Conservation (phyloP, 2,329 filamentous ascomycete genomes). For the Trematosphaeria pertusa region DNA sequence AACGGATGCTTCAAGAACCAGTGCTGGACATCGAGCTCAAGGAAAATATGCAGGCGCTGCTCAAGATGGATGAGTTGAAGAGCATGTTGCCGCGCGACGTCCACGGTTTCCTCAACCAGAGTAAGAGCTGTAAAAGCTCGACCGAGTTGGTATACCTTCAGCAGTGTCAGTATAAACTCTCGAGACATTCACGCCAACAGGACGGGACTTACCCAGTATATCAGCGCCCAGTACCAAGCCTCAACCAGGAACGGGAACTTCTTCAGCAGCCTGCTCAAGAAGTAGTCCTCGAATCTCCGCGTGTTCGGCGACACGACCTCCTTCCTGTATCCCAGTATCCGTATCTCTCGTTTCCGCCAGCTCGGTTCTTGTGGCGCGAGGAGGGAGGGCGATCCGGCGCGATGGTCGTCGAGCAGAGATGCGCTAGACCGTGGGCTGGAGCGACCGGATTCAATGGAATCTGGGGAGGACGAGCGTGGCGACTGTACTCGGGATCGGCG, state of each 20-base stretch:
- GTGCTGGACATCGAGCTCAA: conserved; percentile 68
- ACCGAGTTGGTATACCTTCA: conserved; percentile 75
- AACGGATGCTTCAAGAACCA: conserved; percentile 62
- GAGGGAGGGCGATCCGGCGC: conserved; percentile 51
- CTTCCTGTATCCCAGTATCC: conserved; percentile 54
- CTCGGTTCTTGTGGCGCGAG: conserved; percentile 50
- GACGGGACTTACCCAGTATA: conserved; percentile 72
- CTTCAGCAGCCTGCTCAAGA: conserved; percentile 68
- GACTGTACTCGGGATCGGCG: conserved; percentile 27
- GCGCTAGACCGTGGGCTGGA: conserved; percentile 46
- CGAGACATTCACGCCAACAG: not conserved
- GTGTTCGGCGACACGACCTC: conserved; percentile 68
- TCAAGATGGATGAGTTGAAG: conserved; percentile 73
- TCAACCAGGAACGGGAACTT: conserved; percentile 77
- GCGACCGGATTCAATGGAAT: conserved; percentile 50
- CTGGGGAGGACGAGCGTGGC: conserved; percentile 47
- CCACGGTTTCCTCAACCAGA: conserved; percentile 70
- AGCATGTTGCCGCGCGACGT: conserved; percentile 72
- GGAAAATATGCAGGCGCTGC: conserved; percentile 68
- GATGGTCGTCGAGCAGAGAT: conserved; percentile 36
- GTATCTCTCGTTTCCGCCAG: conserved; percentile 60
- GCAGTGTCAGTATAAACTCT: conserved; percentile 8
- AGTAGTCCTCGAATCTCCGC: conserved; percentile 63
- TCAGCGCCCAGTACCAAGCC: conserved; percentile 78
- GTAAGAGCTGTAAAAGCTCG: conserved; percentile 75